These are phyloP conservation scores for Euphorbia tirucalli DNA, from an alignment of 345 rosid genomes.

Conservation along the genomic window DNA sequence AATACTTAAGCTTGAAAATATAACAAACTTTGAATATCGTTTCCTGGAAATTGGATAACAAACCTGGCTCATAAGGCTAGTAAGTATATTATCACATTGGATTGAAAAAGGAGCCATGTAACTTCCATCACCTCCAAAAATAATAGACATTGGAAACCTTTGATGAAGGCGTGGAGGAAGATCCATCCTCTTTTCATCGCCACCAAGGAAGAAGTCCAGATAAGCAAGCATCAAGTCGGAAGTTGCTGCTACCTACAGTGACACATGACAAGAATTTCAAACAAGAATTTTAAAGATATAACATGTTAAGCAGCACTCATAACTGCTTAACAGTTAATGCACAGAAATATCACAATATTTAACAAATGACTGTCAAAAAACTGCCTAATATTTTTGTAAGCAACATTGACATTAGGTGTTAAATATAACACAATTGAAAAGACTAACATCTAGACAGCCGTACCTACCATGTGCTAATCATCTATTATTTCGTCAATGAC, in stretches of 20 bases:
- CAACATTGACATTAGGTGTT: background rate
- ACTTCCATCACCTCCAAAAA: slow-evolving; percentile 98
- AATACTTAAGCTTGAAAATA: background rate
- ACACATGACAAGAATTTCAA: slow-evolving; percentile 6
- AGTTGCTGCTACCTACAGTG: slow-evolving; percentile 84
- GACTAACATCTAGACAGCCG: background rate
- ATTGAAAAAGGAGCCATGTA: slow-evolving; percentile 94
- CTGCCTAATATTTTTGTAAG: background rate
- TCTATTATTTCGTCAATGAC: background rate
- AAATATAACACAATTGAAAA: background rate
- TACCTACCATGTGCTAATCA: background rate
- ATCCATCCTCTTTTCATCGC: slow-evolving; percentile 92
- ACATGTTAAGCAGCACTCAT: background rate
- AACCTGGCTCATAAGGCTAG: slow-evolving; percentile 93
- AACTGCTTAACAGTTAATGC: background rate
- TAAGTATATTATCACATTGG: slow-evolving; percentile 87
- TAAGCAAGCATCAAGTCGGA: slow-evolving; percentile 94
- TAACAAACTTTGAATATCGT: background rate
- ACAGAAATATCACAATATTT: background rate
- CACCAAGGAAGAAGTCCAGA: slow-evolving; percentile 97
- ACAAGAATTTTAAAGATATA: background rate
- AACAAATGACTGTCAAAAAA: background rate
- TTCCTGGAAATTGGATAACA: slow-evolving; percentile 12
- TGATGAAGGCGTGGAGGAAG: slow-evolving; percentile 80
- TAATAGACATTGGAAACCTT: slow-evolving; percentile 73